Base-by-base conservation (phyloP, 352 stramenopile genomes). In the Globisporangium megalacanthum region DNA sequence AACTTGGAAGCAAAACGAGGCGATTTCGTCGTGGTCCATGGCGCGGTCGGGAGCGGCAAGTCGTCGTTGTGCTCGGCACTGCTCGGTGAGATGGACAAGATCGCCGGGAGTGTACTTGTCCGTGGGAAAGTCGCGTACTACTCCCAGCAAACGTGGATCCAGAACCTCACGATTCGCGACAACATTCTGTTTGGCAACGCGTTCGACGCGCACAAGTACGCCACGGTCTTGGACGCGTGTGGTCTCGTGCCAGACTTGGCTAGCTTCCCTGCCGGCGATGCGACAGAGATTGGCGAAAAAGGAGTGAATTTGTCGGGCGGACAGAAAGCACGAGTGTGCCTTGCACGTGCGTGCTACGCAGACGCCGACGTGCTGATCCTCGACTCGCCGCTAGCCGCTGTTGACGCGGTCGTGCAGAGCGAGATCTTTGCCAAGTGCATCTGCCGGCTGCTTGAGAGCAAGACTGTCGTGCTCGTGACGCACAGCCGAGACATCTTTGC, bases 211-310 rank as follows among this genome's bases (percentile, higher is more conserved):
- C 65, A 64, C 6, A 76, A 69, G 54, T 93, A 90, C 56, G 60
- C 76, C 6, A 60, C 54, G 10, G 78, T 91, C n/a, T 42, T 97
- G 7, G 61, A 83, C 48, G 78, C 79, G 6, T 98, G 92, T 62
- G 84, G 82, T 11, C 65, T 98, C n/a, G 52, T 73, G 7, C 74
- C 81, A 44, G 95, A 99, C 61, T 64, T 99, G 6, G 67, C 72
- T 8, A 56, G 84, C 10, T 70, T 98, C 17, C 74, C 87, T 7
- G 73, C 58, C 0, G 86, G 90, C 10, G 95, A 99, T 63, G 31
- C 69, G 58, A 98, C 92, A 0, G 94, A 98, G 67, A 98, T 99
- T 61, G 96, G 95, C 7, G 89, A 98, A 64, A 96, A 95, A 22
- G 96, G 96, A 4, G 83, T 99, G 15, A 99, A 97, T 60, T 62